These are phyloP conservation scores for Vararia minispora DNA, from an alignment of 768 basidiomycete genomes.

Conservation along the genomic window DNA sequence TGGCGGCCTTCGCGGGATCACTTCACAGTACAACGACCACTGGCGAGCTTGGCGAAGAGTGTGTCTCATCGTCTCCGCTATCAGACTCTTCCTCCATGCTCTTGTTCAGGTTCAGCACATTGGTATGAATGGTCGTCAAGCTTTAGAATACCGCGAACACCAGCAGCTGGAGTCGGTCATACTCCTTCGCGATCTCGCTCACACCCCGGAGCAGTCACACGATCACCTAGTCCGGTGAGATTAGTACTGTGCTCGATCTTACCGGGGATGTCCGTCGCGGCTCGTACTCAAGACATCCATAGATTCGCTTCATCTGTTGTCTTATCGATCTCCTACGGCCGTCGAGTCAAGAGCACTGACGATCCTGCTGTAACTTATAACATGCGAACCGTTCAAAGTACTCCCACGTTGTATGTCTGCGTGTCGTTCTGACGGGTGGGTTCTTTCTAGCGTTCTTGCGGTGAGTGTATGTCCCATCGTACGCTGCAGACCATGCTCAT, in stretches of 20 bases:
- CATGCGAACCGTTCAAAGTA: constrained; percentile 32
- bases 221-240: constrained; percentile 29
- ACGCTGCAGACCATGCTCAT: no score
- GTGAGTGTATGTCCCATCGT: constrained; percentile 3
- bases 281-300: no score
- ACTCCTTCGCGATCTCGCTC: constrained; percentile 14
- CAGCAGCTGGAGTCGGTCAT: constrained; percentile 6
- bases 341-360: constrained; percentile 13
- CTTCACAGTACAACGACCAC: constrained; percentile 1
- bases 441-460: constrained; percentile 12
- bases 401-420: background rate
- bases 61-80: background rate
- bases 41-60: constrained; percentile 10
- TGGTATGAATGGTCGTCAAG: constrained; percentile 5
- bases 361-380: constrained; percentile 31
- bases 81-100: background rate
- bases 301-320: constrained; percentile 7
- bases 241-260: background rate
- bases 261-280: background rate
- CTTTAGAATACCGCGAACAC: constrained; percentile 6
- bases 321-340: constrained; percentile 3
- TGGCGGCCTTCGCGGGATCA: constrained; percentile 5
- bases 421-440: background rate
- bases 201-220: constrained; percentile 28
- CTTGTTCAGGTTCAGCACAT: constrained; percentile 4